A percentile compares a stretch with the other conserved stretches of the same genome.
Conservation (phyloP, 441 rosid species). For the Jatropha podagrica region DNA sequence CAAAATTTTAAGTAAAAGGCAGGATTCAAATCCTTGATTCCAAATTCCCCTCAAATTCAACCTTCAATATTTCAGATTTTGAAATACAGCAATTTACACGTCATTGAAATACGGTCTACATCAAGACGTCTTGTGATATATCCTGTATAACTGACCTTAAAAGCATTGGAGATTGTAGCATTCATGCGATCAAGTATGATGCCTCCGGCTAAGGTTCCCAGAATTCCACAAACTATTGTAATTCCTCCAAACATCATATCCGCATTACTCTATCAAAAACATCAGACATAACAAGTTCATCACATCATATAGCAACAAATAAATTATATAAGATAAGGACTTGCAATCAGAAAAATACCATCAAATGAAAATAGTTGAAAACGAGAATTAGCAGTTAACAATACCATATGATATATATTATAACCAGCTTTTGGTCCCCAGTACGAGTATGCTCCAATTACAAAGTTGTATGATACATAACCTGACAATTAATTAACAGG, state of each 20-base stretch:
- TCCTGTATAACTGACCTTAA: slow-evolving; percentile 52
- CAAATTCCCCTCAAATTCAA: not conserved
- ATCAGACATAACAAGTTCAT: not conserved
- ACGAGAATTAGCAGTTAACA: not conserved
- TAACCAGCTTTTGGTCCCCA: slow-evolving; percentile 99
- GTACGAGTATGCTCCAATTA: slow-evolving; percentile 93
- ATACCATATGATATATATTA: slow-evolving; percentile 76
- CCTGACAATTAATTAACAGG: slow-evolving; percentile 43
- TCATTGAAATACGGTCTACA: not conserved
- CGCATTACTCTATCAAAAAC: slow-evolving; percentile 60
- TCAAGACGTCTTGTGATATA: too few relatives aligned
- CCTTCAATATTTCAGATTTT: not conserved
- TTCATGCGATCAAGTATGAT: slow-evolving; percentile 65
- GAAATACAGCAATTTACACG: not conserved
- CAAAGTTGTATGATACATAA: slow-evolving; percentile 79
- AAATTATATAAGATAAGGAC: not conserved
- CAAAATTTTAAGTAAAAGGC: not conserved
- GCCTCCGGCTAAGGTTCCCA: slow-evolving; percentile 91
- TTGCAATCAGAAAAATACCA: not conserved
- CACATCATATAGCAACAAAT: slow-evolving; percentile 12
- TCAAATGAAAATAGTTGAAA: not conserved
- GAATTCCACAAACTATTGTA: slow-evolving; percentile 76
- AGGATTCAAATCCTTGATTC: not conserved
- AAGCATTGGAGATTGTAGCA: slow-evolving; percentile 83
- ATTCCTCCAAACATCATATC: slow-evolving; percentile 91